Evolutionary conservation across 2,329 filamentous ascomycete species (phyloP).

Genomic region (Beauveria australis): DNA sequence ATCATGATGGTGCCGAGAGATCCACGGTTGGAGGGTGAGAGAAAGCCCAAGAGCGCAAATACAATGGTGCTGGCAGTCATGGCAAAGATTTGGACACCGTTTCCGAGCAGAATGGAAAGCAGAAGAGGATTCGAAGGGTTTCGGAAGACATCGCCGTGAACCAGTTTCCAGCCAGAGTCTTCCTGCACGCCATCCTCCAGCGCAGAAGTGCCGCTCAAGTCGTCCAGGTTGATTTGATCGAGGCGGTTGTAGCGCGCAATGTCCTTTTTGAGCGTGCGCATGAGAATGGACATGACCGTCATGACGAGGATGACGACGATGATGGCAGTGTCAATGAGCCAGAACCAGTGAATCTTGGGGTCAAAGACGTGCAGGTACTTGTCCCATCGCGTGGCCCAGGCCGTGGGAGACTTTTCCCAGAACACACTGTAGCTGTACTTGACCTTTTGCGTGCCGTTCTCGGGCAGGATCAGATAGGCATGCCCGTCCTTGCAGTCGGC

Average conservation of each 20-base stretch:
- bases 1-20: constrained; percentile 90
- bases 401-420: constrained; percentile 76
- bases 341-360: constrained; percentile 99
- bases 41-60: constrained; percentile 87
- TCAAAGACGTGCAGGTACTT: constrained; percentile 97
- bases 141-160: constrained; percentile 95
- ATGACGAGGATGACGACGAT: constrained; percentile 88
- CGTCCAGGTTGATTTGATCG: constrained; percentile 83
- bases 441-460: constrained; percentile 51
- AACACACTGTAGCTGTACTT: constrained; percentile 88
- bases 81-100: constrained; percentile 91
- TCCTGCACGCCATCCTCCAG: constrained; percentile 92
- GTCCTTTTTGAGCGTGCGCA: constrained; percentile 84
- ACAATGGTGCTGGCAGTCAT: constrained; percentile 94
- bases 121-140: constrained; percentile 75
- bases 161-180: constrained; percentile 96
- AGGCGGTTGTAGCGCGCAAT: constrained; percentile 95
- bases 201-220: constrained; percentile 69
- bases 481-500: constrained; percentile 56
- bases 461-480: constrained; percentile 54
- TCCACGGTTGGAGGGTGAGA: constrained; percentile 92
- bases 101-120: constrained; percentile 81
- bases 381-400: constrained; percentile 97
- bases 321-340: constrained; percentile 88
- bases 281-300: constrained; percentile 86